Evolutionary conservation across 257 asterid species (phyloP), one percentile per base, ranked within the genome.

Genomic region (Solanum etuberosum): DNA sequence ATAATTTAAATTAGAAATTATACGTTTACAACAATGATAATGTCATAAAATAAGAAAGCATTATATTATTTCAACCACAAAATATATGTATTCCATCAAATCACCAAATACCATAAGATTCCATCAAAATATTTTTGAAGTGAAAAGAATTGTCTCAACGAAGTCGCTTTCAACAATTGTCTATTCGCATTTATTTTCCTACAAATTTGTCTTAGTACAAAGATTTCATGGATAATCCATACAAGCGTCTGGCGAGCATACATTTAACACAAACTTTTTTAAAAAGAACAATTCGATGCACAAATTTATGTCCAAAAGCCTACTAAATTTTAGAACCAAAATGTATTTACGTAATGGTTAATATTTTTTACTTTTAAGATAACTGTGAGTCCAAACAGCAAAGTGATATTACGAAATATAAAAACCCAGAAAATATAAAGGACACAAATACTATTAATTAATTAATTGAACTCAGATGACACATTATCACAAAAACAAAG

Each of bases 391-490:
- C 78, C 78, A 71, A 68, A 68, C 23, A 23, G 57, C 4, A 76
- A 12, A 37, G 48, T 7, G 43, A 73, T n/a, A 4, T 6, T 77
- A 77, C 8, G 35, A 77, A 77, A 42, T 42, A 89, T 38, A 90
- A 54, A 21, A 59, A 61, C 73, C 87, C 91, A 88, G 82, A 80
- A 88, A 83, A 85, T 85, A 87, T 88, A 89, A 92, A 68, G n/a
- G 87, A 76, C 89, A 90, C 86, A 83, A 89, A 65, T 37, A 54
- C 10, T 54, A 84, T 25, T 80, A 43, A 80, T 46, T 46, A 80
- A 80, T 80, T 86, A 72, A 86, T 20, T n/a, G 68, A 86, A 86
- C 72, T 77, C 84, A 65, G 80, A 61, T 16, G 61, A 84, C 87
- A 65, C 31, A 86, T 23, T 31, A 71, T 86, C 84, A 86, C 48